Percentiles rank a stretch among this genome's conserved stretches.
Conservation (phyloP, 1,284 basidiomycete genomes). For the Cryptococcus sp. region DNA sequence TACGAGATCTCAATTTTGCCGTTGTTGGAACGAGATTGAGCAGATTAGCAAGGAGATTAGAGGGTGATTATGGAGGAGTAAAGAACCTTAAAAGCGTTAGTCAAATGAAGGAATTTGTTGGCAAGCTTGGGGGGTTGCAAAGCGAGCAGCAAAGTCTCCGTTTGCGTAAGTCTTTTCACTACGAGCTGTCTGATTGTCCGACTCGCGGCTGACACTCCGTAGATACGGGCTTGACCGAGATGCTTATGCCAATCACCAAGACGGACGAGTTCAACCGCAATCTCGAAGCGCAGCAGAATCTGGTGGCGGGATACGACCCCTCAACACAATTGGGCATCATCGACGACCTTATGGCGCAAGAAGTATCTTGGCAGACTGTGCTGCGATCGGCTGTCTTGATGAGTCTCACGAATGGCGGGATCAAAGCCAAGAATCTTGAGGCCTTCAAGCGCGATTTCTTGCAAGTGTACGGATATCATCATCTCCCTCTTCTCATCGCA, state of each 20-base stretch:
- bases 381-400: constrained; percentile 82
- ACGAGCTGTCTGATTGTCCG: background rate
- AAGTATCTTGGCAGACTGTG: constrained; percentile 73
- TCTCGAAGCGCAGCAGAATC: constrained; percentile 94
- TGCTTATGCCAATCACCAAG: constrained; percentile 78
- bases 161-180: constrained; percentile 65
- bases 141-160: constrained; percentile 84
- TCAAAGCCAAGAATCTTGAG: constrained; percentile 85
- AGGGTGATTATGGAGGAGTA: constrained; percentile 71
- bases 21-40: constrained; percentile 84
- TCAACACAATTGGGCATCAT: constrained; percentile 73
- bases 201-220: background rate
- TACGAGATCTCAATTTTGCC: constrained; percentile 92
- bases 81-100: constrained; percentile 73
- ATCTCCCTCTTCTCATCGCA: constrained; percentile 79
- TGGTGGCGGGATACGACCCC: constrained; percentile 85
- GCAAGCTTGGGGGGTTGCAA: constrained; percentile 87
- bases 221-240: constrained; percentile 95
- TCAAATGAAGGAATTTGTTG: constrained; percentile 92
- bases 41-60: constrained; percentile 76
- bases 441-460: constrained; percentile 87
- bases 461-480: constrained; percentile 90
- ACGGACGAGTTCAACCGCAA: constrained; percentile 89
- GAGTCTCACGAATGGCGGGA: constrained; percentile 77
- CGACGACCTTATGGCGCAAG: constrained; percentile 83